phyloP scores from a whole-genome alignment of 1,284 basidiomycete genomes.

The Tremellales sp. region DNA sequence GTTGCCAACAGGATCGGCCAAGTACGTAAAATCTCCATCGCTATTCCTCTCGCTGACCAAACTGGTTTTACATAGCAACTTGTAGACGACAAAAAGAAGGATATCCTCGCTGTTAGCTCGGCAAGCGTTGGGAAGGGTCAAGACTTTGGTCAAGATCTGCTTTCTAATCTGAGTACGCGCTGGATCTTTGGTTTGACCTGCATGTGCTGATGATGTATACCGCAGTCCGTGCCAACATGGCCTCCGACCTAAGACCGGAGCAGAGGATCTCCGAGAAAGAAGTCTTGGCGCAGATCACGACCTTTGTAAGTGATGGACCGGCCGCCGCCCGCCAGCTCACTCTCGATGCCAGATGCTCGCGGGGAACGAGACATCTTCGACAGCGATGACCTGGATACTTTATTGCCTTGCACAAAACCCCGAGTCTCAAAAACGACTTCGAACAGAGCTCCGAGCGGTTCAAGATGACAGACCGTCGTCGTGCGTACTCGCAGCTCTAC shows the following conservation, averaged over 20 bases:
- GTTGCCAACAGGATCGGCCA: slow-evolving; percentile 59
- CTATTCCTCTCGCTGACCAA: background rate
- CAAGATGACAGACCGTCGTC: slow-evolving; percentile 46
- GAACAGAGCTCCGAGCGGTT: slow-evolving; percentile 53
- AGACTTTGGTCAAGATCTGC: slow-evolving; percentile 52
- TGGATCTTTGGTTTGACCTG: too few relatives aligned
- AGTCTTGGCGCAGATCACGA: slow-evolving; percentile 69
- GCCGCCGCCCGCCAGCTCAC: slow-evolving; percentile 76
- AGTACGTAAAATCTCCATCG: slow-evolving; percentile 24
- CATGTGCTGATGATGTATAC: slow-evolving; percentile 7
- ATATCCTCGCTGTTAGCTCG: slow-evolving; percentile 23
- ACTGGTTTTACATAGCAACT: slow-evolving; percentile 44
- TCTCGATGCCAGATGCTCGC: slow-evolving; percentile 52
- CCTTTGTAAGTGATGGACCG: slow-evolving; percentile 59
- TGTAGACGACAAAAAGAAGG: slow-evolving; percentile 54
- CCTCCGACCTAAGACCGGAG: slow-evolving; percentile 53
- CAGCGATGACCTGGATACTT: slow-evolving; percentile 67
- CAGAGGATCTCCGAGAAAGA: slow-evolving; percentile 63
- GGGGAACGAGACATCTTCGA: slow-evolving; percentile 74
- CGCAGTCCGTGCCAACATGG: slow-evolving; percentile 66
- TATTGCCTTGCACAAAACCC: slow-evolving; percentile 60
- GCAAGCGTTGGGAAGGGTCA: slow-evolving; percentile 42
- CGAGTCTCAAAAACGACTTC: slow-evolving; percentile 57
- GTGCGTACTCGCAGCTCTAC: slow-evolving; percentile 43
- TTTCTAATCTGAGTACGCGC: slow-evolving; percentile 56